These are phyloP conservation scores for Boehmeria nivea DNA, from an alignment of 306 rosid genomes.

Conservation along the genomic window DNA sequence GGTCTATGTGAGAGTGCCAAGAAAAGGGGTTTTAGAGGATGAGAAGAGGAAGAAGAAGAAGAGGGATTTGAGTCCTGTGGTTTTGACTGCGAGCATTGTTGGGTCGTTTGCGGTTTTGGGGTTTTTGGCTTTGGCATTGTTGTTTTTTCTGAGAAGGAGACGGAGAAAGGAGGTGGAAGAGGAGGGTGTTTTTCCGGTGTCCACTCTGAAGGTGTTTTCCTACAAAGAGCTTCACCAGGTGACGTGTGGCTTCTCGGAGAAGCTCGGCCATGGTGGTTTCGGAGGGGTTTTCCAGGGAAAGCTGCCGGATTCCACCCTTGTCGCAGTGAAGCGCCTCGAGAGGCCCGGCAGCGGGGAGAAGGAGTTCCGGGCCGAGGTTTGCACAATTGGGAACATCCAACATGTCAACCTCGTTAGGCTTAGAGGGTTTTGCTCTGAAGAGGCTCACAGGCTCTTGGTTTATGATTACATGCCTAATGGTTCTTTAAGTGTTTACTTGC, in stretches of 20 bases:
- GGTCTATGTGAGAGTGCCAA: slow-evolving; percentile 42
- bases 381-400: slow-evolving; percentile 80
- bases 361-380: slow-evolving; percentile 80
- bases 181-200: slow-evolving; percentile 30
- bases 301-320: slow-evolving; percentile 44
- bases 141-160: slow-evolving; percentile 36
- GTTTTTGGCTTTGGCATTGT: slow-evolving; percentile 19
- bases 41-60: slow-evolving; percentile 18
- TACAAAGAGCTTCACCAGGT: slow-evolving; percentile 69
- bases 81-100: slow-evolving; percentile 32
- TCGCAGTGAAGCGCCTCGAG: slow-evolving; percentile 80
- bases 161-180: slow-evolving; percentile 30
- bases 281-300: slow-evolving; percentile 80
- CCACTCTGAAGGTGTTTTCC: slow-evolving; percentile 58
- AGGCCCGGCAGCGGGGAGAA: slow-evolving; percentile 86
- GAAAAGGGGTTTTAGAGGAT: slow-evolving; percentile 1
- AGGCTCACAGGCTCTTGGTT: slow-evolving; percentile 67
- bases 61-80: slow-evolving; percentile 14
- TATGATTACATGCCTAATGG: slow-evolving; percentile 85
- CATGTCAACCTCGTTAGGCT: slow-evolving; percentile 80
- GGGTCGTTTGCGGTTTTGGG: slow-evolving; percentile 43
- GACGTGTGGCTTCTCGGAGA: slow-evolving; percentile 61
- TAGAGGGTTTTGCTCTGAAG: slow-evolving; percentile 81
- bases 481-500: slow-evolving; percentile 56
- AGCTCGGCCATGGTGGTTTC: slow-evolving; percentile 83